Evolutionary conservation across 129 eudicot genomes (phyloP), one percentile per base, ranked within the genome.

Genomic region (Ambrosia artemisiifolia): DNA sequence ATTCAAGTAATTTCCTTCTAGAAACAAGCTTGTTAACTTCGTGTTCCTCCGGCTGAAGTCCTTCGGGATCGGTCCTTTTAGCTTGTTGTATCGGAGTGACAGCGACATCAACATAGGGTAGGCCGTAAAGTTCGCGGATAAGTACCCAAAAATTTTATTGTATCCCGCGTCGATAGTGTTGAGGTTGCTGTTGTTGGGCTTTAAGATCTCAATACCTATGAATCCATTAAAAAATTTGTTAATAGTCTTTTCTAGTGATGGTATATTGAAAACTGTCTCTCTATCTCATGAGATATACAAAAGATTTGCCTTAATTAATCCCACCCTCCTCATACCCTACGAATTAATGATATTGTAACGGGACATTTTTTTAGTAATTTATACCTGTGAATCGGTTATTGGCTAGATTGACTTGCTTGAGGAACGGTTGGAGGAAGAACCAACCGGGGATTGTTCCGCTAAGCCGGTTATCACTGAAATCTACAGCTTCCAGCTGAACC

Each of bases 1-100:
- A 51, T 75, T 90, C 36, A 93, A 67, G 83, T 50, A 93, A 80
- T 93, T 93, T 12, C 96, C 96, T 7, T 93, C 98, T 17, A 93
- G 83, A 61, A 56, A 89, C 75, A 93, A 46, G 47, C 96, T 75
- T 68, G 61, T 78, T 24, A 93, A 67, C 0, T 80, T 64, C 55
- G 63, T 71, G 65, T 75, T 85, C 59, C 79, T 40, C 44, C 11
- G 55, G 69, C 90, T 78, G 80, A 53, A 90, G 79, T 84, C 81
- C 85, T 63, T 56, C 38, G 98, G 92, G 56, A 93, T 85, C 57
- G 88, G 92, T 13, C 98, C 98, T 14, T 83, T 88, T 43, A 93
- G 63, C 28, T 71, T 57, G 80, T 93, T 93, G 81, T 87, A 85
- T 13, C 96, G 70, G 36, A 93, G 71, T 6, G 92, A 74, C 9